Conservation (phyloP, 1,284 basidiomycete species). For the Puccinia novopanici region DNA sequence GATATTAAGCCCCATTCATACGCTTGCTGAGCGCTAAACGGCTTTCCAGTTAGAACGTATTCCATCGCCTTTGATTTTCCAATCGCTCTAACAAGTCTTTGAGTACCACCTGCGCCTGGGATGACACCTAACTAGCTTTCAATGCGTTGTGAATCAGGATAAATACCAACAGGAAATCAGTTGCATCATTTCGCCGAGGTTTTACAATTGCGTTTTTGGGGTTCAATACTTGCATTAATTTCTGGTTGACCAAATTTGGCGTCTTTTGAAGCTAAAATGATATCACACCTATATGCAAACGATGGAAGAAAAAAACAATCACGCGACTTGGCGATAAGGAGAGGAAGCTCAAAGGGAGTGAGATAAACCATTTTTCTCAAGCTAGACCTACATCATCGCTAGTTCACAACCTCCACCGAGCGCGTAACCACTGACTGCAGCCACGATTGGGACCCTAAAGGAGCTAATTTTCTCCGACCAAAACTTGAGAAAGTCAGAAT, state of each 20-base stretch:
- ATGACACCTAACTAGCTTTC: conserved; percentile 75
- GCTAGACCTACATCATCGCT: conserved; percentile 76
- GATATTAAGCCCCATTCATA: conserved; percentile 72
- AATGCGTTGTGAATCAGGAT: not conserved
- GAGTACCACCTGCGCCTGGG: conserved; percentile 80
- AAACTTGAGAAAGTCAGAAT: conserved; percentile 81
- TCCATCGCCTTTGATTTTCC: conserved; percentile 97
- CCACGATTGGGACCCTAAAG: conserved; percentile 89
- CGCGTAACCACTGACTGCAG: conserved; percentile 92
- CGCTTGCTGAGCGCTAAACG: conserved; percentile 78
- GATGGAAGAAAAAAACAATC: not conserved
- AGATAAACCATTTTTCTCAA: conserved; percentile 53
- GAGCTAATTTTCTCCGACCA: conserved; percentile 74
- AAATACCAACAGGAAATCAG: not conserved
- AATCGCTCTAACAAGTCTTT: conserved; percentile 79
- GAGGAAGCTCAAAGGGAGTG: not conserved
- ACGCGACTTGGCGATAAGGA: not conserved
- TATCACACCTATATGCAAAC: conserved; percentile 68
- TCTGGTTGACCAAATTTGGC: conserved; percentile 96
- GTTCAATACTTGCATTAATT: conserved; percentile 67
- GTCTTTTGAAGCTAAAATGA: conserved; percentile 88
- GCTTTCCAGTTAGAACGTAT: conserved; percentile 83
- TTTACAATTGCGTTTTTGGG: not conserved
- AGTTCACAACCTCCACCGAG: conserved; percentile 96
- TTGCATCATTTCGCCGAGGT: not conserved